Base-by-base conservation (phyloP, 2,329 filamentous ascomycete species). In the Apiospora aurea region DNA sequence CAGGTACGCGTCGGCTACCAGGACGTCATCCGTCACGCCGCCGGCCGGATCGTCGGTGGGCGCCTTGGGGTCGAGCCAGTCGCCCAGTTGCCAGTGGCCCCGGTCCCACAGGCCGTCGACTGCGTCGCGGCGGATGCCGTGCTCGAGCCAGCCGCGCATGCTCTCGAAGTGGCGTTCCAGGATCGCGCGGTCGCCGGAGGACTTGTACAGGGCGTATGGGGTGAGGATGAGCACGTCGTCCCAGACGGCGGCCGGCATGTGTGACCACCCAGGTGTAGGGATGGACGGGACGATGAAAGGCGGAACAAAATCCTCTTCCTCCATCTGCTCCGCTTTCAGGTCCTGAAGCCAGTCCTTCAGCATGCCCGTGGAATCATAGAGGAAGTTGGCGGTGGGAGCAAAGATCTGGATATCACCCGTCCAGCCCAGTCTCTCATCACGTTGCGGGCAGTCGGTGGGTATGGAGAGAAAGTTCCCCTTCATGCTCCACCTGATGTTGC, bases 401-500 rank as follows among this genome's bases (percentile, higher is more conserved):
- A 87, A 87, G 11, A 83, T 79, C 49, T 84, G 79, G 18, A 83
- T 79, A 72, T 85, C 83, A 2, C 85, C 85, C 2, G 83, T 85
- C 85, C 85, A 86, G 1, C 85, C 85, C 0, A 86, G 74, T 0
- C 85, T 78, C 75, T 87, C 85, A 69, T 87, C 84, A 13, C 85
- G 78, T 72, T 86, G 84, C 3, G 73, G 73, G n/a, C 72, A 75
- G 69, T 90, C 88, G 0, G 87, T 89, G 0, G 87, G 87, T 2
- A 90, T 79, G 0, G 83, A 85, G 0, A 89, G 71, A 73, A 90
- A 89, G 75, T 90, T 90, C 1, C 87, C 87, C 24, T 83, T 81
- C 84, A 89, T 89, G 5, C 83, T 83, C 88, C 88, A 89, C 26
- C 81, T 75, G 0, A 86, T 83, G 70, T 90, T 90, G 1, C 82